Conservation (phyloP, 352 stramenopile species). For the Globisporangium nodosum region DNA sequence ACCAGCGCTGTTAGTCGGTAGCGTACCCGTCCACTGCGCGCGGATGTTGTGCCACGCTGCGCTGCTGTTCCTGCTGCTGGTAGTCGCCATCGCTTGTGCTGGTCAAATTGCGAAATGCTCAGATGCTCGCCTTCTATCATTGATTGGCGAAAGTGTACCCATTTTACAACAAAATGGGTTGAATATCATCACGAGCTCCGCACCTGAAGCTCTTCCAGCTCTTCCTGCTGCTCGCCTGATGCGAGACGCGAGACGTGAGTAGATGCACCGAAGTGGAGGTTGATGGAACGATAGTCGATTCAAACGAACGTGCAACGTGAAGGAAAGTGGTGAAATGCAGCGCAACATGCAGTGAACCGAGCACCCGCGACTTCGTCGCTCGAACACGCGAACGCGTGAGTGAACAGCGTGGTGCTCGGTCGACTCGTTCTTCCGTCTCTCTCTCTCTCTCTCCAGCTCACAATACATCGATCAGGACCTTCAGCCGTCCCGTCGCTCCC, state of each 20-base stretch:
- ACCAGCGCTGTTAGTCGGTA: not conserved
- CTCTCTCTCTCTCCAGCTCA: not conserved
- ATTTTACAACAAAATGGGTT: not conserved
- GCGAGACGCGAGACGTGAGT: no score
- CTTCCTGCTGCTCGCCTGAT: no score
- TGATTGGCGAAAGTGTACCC: not conserved
- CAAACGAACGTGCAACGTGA: not conserved
- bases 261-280: no score
- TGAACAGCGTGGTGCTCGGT: not conserved
- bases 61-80: not conserved
- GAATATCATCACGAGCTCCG: not conserved
- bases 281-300: not conserved
- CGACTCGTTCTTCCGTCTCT: not conserved
- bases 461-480: no score
- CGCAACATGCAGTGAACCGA: not conserved
- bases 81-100: not conserved
- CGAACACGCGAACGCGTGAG: no score
- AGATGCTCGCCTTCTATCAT: not conserved
- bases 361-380: not conserved
- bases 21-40: conserved; percentile 12
- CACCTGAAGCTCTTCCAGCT: no score
- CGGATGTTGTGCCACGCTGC: conserved; percentile 1
- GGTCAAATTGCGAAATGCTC: not conserved
- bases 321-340: not conserved
- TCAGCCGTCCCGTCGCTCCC: no score